Percentiles rank a stretch among this genome's conserved stretches.
Conservation (phyloP, 164 flowering plant species). For the Paratinospora sagittata region DNA sequence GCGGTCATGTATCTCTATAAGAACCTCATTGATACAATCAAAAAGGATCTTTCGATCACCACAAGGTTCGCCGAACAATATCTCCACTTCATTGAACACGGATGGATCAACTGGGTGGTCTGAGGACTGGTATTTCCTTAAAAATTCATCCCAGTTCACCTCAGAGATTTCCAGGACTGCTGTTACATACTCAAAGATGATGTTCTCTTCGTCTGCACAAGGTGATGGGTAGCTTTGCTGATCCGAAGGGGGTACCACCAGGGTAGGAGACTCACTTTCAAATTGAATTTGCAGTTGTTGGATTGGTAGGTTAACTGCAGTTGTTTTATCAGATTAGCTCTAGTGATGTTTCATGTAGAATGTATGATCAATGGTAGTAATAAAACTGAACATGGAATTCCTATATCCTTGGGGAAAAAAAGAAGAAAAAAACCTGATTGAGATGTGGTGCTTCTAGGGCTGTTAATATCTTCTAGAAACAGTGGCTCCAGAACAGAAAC, state of each 20-base stretch:
- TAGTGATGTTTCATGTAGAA: background rate
- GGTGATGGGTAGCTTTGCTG: conserved; percentile 21
- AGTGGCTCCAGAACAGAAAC: conserved; percentile 79
- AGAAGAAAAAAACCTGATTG: conserved; percentile 33
- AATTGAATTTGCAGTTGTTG: conserved; percentile 56
- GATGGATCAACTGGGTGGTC: conserved; percentile 53
- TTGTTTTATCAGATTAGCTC: conserved; percentile 8
- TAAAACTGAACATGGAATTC: background rate
- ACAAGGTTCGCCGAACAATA: conserved; percentile 37
- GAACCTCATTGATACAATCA: conserved; percentile 72
- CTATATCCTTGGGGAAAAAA: background rate
- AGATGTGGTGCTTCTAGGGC: conserved; percentile 39
- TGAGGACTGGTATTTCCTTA: conserved; percentile 33
- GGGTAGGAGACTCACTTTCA: conserved; percentile 28
- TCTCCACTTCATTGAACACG: conserved; percentile 46
- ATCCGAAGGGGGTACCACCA: conserved; percentile 13
- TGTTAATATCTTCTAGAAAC: conserved; percentile 54
- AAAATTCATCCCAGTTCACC: conserved; percentile 47
- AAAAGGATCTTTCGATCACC: conserved; percentile 57
- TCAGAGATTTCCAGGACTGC: conserved; percentile 51
- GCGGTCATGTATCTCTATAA: conserved; percentile 39
- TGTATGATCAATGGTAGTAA: background rate
- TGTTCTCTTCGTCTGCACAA: conserved; percentile 33
- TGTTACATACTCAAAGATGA: conserved; percentile 48
- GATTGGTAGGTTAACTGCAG: conserved; percentile 41